A percentile compares a stretch with the other conserved stretches of the same genome.
phyloP scores from a whole-genome alignment of 345 rosid genomes.

The Tarenaya hassleriana region DNA sequence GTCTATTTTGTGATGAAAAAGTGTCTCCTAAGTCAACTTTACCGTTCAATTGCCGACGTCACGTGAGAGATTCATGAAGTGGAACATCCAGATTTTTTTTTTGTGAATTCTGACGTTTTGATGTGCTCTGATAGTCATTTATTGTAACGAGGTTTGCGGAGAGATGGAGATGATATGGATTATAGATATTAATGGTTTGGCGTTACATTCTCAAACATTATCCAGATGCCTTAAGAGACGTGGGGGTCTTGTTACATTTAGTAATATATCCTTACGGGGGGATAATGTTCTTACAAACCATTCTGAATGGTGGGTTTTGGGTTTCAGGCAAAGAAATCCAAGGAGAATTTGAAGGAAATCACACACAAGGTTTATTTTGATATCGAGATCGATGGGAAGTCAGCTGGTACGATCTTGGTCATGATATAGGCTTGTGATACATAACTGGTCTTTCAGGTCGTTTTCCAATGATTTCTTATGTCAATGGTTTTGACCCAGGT shows the following conservation, averaged over 20 bases:
- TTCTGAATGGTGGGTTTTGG: constrained; percentile 6
- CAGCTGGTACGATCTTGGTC: constrained; percentile 56
- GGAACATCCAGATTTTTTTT: not conserved
- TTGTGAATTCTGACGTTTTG: not conserved
- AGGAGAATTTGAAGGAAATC: constrained; percentile 62
- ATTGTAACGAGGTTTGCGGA: no score
- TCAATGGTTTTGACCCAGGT: constrained; percentile 36
- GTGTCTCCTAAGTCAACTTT: not conserved
- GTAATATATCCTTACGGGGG: not conserved
- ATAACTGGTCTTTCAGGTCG: constrained; percentile 1
- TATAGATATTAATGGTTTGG: no score
- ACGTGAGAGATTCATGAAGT: constrained; percentile 1
- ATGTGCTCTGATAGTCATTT: no score
- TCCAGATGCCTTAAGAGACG: not conserved
- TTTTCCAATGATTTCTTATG: no score
- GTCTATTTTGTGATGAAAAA: constrained; percentile 1
- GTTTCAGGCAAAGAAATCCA: constrained; percentile 51
- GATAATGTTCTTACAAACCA: constrained; percentile 9
- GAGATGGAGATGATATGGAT: not conserved
- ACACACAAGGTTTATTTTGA: constrained; percentile 92
- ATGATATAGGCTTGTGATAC: constrained; percentile 8
- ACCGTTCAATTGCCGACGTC: not conserved
- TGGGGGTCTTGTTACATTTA: not conserved
- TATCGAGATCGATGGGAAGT: constrained; percentile 85
- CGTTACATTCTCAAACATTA: constrained; percentile 7